Evolutionary conservation across 2,329 filamentous ascomycete species (phyloP).

Genomic region (Trichoderma guizhouense): DNA sequence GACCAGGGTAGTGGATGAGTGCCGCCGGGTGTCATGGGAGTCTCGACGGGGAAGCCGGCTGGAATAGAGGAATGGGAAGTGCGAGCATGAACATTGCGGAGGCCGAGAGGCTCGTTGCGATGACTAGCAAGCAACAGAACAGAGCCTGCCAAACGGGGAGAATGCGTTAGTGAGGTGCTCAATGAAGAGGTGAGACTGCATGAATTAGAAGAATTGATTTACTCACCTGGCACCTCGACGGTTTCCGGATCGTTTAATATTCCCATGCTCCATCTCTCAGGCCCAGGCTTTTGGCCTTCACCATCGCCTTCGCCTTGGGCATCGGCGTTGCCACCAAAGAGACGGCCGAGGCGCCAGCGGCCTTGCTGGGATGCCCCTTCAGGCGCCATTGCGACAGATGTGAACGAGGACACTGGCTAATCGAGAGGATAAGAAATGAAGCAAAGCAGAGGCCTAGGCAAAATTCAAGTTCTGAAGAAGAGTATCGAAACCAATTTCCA

Average conservation of each 20-base stretch:
- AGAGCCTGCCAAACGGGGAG: conserved; percentile 43
- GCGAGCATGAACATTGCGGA: conserved; percentile 54
- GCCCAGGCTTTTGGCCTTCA: background rate
- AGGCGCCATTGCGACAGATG: background rate
- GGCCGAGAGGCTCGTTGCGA: conserved; percentile 57
- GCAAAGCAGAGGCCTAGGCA: background rate
- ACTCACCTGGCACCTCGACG: conserved; percentile 79
- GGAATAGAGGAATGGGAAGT: conserved; percentile 58
- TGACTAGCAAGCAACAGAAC: conserved; percentile 54
- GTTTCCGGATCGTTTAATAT: conserved; percentile 78
- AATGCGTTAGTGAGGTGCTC: background rate
- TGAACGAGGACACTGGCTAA: background rate
- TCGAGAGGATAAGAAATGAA: background rate
- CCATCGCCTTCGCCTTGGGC: background rate
- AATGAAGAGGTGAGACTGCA: background rate
- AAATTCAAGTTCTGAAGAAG: background rate
- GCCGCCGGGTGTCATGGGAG: conserved; percentile 30
- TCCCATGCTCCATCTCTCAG: conserved; percentile 63
- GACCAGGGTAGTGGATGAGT: conserved; percentile 14
- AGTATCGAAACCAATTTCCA: background rate
- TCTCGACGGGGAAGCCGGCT: conserved; percentile 40
- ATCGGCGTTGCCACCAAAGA: background rate
- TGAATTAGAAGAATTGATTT: background rate
- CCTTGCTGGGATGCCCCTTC: background rate
- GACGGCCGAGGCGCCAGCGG: conserved; percentile 3